These are phyloP conservation scores for Kazachstania bromeliacearum DNA, from an alignment of 805 yeast genomes.

Conservation along the genomic window DNA sequence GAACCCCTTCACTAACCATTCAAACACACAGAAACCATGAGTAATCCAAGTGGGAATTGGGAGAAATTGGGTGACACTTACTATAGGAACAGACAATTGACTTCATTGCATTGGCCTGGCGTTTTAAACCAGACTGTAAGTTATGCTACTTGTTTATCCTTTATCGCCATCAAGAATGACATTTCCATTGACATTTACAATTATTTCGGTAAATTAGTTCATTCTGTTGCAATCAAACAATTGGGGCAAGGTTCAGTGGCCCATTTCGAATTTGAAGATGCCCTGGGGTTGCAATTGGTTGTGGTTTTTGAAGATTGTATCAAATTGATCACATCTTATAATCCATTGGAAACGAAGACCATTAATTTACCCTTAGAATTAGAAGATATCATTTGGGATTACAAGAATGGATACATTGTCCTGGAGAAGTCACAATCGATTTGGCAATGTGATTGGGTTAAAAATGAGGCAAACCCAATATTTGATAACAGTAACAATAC, in stretches of 20 bases:
- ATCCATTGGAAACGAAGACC: slow-evolving; percentile 14
- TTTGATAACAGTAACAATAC: slow-evolving; percentile 6
- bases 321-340: slow-evolving; percentile 12
- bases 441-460: slow-evolving; percentile 6
- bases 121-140: background rate
- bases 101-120: slow-evolving; percentile 16
- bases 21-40: too few relatives aligned
- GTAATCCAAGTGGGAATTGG: slow-evolving; percentile 52
- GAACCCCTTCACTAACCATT: too few relatives aligned
- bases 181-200: slow-evolving; percentile 30
- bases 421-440: slow-evolving; percentile 18
- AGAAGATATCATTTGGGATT: slow-evolving; percentile 26
- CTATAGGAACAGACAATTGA: slow-evolving; percentile 42
- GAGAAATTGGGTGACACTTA: slow-evolving; percentile 65
- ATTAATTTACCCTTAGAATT: slow-evolving; percentile 7
- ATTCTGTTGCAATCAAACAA: slow-evolving; percentile 6
- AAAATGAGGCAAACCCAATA: slow-evolving; percentile 7
- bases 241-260: slow-evolving; percentile 11
- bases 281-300: slow-evolving; percentile 7
- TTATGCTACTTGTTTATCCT: slow-evolving; percentile 34
- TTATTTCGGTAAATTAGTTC: slow-evolving; percentile 25
- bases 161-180: slow-evolving; percentile 33
- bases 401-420: slow-evolving; percentile 15
- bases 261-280: slow-evolving; percentile 16
- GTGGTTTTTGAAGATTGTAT: slow-evolving; percentile 13